Percentiles rank a stretch among this genome's conserved stretches.
Conservation (phyloP, 345 rosid genomes). For the Hibiscus syriacus region DNA sequence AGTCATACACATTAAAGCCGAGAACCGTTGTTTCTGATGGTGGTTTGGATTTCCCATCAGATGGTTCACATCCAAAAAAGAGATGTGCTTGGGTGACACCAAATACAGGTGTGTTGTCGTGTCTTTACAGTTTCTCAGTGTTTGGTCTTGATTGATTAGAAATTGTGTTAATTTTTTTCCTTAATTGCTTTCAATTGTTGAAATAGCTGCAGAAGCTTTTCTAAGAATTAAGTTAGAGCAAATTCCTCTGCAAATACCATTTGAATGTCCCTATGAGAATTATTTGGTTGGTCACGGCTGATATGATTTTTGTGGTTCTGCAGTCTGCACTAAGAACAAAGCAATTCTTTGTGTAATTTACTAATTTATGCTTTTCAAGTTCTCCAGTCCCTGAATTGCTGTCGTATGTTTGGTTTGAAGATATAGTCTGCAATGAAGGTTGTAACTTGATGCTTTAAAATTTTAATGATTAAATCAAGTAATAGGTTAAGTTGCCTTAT, state of each 20-base stretch:
- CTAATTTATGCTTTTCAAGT: neutral
- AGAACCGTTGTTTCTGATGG: constrained; percentile 71
- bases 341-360: neutral
- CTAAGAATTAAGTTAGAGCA: neutral
- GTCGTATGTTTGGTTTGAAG: neutral
- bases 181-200: neutral
- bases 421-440: neutral
- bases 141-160: neutral
- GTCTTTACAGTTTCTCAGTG: constrained; percentile 5
- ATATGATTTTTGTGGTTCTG: neutral
- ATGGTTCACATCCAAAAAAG: no score
- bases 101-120: constrained; percentile 50
- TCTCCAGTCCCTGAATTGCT: neutral
- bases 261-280: neutral
- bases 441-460: neutral
- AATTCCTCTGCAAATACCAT: neutral
- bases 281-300: neutral
- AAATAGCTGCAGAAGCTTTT: neutral
- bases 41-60: constrained; percentile 60
- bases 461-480: neutral
- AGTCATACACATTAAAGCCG: constrained; percentile 46
- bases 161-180: neutral
- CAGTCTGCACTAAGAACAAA: neutral
- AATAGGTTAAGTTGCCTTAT: neutral
- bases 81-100: constrained; percentile 90